Percentiles rank a stretch among this genome's conserved stretches.
Evolutionary conservation across 306 rosid genomes (phyloP).

Genomic region (Rosa chinensis): DNA sequence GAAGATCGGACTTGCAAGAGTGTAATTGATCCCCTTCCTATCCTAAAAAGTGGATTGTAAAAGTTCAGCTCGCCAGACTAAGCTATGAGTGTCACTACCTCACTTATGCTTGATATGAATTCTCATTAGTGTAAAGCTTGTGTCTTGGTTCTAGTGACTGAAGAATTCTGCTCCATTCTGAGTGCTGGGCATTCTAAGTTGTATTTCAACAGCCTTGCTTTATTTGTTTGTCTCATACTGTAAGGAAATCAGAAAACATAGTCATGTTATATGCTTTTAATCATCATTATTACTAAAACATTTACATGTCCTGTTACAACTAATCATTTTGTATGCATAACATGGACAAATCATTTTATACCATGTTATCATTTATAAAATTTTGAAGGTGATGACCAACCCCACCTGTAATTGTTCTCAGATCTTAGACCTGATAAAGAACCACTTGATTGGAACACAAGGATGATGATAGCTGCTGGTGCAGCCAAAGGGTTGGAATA

Average conservation of each 20-base stretch:
- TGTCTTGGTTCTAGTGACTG: background rate
- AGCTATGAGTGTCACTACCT: background rate
- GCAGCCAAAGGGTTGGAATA: constrained; percentile 72
- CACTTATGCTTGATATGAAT: background rate
- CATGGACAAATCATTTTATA: background rate
- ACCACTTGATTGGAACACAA: constrained; percentile 61
- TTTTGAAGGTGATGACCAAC: constrained; percentile 9
- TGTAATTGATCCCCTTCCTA: background rate
- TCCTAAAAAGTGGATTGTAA: background rate
- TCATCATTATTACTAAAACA: background rate
- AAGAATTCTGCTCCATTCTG: background rate
- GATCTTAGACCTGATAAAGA: constrained; percentile 37
- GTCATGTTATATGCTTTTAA: background rate
- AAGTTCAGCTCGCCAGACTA: background rate
- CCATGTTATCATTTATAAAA: background rate
- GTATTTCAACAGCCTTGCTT: background rate
- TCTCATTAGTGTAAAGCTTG: background rate
- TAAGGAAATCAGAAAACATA: background rate
- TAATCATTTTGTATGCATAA: background rate
- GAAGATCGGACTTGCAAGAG: background rate
- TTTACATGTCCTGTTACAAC: background rate
- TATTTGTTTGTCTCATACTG: background rate
- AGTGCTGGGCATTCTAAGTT: background rate
- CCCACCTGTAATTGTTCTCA: constrained; percentile 17
- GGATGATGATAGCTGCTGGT: constrained; percentile 69